Evolutionary conservation across 1,139 yeast species (phyloP).

Genomic region (Yamadazyma membranifaciens): DNA sequence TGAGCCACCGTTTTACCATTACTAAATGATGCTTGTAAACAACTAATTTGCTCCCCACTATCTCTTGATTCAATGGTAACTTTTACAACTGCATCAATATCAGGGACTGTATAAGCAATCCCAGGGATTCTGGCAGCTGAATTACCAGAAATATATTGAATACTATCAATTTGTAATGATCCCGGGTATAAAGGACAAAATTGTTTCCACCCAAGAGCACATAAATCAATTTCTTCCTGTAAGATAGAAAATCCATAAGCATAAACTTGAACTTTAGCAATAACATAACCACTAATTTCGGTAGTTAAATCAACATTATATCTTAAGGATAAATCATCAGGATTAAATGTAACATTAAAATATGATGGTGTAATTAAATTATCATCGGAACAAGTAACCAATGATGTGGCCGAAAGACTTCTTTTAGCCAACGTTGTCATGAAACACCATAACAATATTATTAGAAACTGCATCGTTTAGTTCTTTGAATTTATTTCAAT

Average conservation of each 20-base stretch:
- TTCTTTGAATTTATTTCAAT: too few relatives aligned
- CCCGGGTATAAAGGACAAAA: constrained; percentile 80
- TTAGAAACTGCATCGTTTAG: constrained; percentile 4
- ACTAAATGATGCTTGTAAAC: constrained; percentile 66
- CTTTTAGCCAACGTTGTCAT: constrained; percentile 28
- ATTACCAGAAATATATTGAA: constrained; percentile 49
- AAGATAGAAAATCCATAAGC: constrained; percentile 75
- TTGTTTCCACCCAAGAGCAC: constrained; percentile 69
- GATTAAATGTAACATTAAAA: constrained; percentile 67
- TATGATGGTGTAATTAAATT: constrained; percentile 64
- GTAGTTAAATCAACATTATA: constrained; percentile 64
- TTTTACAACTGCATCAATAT: constrained; percentile 71
- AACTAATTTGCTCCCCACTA: constrained; percentile 51
- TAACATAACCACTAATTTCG: constrained; percentile 54
- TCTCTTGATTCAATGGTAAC: constrained; percentile 38
- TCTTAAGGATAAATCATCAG: constrained; percentile 58
- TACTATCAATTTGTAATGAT: constrained; percentile 61
- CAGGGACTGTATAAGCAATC: constrained; percentile 73
- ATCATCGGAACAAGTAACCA: constrained; percentile 71
- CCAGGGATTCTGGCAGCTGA: constrained; percentile 60
- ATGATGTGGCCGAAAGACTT: constrained; percentile 57
- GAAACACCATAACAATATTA: constrained; percentile 6
- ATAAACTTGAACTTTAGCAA: constrained; percentile 62
- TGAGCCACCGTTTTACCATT: constrained; percentile 78
- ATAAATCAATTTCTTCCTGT: constrained; percentile 50